Base-by-base conservation (phyloP, 345 rosid genomes). In the Tarenaya hassleriana region DNA sequence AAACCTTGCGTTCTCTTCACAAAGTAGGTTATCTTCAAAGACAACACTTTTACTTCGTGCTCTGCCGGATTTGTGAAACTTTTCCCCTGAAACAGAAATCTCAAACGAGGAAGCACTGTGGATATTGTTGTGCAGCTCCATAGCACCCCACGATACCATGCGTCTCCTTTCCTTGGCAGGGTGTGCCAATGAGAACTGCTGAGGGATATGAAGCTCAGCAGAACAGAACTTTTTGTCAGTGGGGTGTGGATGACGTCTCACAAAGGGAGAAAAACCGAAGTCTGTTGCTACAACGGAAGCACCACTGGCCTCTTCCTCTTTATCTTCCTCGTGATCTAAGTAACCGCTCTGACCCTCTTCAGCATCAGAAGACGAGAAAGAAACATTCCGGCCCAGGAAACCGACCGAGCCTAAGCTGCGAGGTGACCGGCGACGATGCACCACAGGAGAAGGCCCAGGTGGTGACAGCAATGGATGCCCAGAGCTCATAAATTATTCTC, bases 131-230 rank as follows among this genome's bases (percentile, higher is more conserved):
- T 60, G 69, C 70, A 67, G 66, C 62, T 83, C 92, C 84, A 78
- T 83, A 57, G 77, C 69, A 74, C 73, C 85, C 80, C 82, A 76
- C 74, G 55, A 73, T 34, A 61, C 69, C 39, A 62, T 70, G 53
- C 56, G 58, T 55, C 40, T 43, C 39, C 58, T 50, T 50, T 61
- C 66, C 73, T 42, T 60, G 43, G 69, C 62, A 69, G 87, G 71
- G 83, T 77, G 73, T 73, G 56, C 84, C 77, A 76, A 61, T 53
- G 73, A 64, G 56, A 64, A 47, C 66, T 52, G 69, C 72, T 58
- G 66, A 42, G 21, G 33, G 58, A 27, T 52, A 41, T 16, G 62
- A 45, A 63, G 47, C 21, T 70, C 77, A 42, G 71, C 69, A 43
- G 81, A 77, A 52, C 37, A 49, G 48, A 57, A 52, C 47, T 66